These are phyloP conservation scores for Trichoderma arundinaceum DNA, from an alignment of 2,329 filamentous ascomycete genomes.

Conservation along the genomic window DNA sequence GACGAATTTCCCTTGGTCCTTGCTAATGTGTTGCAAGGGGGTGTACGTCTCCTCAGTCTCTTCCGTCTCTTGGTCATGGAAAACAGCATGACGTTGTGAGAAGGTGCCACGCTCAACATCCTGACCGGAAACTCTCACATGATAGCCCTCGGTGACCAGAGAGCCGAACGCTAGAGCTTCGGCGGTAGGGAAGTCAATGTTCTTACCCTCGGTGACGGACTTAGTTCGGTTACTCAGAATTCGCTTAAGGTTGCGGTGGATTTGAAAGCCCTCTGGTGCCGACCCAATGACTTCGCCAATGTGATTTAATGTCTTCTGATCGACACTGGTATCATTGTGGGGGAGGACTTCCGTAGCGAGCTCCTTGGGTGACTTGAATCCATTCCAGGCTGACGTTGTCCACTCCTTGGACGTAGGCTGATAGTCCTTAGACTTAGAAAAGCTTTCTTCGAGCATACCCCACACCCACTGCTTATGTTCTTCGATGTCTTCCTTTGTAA, in stretches of 20 bases:
- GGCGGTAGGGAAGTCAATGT: conserved; percentile 96
- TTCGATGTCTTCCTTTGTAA: conserved; percentile 96
- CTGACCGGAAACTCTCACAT: conserved; percentile 96
- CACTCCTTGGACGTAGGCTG: conserved; percentile 96
- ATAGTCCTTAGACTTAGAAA: conserved; percentile 96
- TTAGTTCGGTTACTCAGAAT: conserved; percentile 90
- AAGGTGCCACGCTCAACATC: conserved; percentile 99
- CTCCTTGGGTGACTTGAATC: conserved; percentile 99
- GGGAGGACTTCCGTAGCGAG: conserved; percentile 91
- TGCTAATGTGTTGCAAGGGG: conserved; percentile 84
- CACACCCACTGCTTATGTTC: conserved; percentile 99
- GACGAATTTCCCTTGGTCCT: conserved; percentile 93
- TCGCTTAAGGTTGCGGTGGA: conserved; percentile 96
- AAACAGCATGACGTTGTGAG: conserved; percentile 94
- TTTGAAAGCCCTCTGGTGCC: conserved; percentile 81
- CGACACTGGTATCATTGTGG: conserved; percentile 85
- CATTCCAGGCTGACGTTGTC: conserved; percentile 98
- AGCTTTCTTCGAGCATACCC: conserved; percentile 98
- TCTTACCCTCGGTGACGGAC: conserved; percentile 87
- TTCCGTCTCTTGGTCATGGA: conserved; percentile 97
- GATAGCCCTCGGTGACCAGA: conserved; percentile 89
- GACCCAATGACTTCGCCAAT: conserved; percentile 81
- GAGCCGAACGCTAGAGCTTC: conserved; percentile 95
- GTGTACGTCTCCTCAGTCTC: conserved; percentile 89
- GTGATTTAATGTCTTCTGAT: conserved; percentile 73